Evolutionary conservation across 805 yeast species (phyloP).

Genomic region (Priceomyces medius): DNA sequence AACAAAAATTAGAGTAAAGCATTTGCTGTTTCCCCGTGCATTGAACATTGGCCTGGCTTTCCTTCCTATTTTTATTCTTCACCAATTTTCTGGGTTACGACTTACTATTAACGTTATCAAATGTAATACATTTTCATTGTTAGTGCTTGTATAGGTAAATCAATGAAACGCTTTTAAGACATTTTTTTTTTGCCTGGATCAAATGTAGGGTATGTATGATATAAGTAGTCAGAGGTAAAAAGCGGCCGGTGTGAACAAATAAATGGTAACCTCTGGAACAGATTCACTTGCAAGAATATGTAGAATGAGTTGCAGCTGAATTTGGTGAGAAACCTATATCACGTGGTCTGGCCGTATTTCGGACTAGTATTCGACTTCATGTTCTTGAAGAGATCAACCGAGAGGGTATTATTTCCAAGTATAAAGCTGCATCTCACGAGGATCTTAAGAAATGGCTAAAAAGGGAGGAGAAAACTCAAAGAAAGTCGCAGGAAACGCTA

Average conservation of each 20-base stretch:
- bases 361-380: slow-evolving; percentile 1
- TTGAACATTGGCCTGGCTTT: neutral
- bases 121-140: neutral
- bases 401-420: too few relatives aligned
- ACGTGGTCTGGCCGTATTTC: slow-evolving; percentile 3
- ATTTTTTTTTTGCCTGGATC: too few relatives aligned
- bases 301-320: too few relatives aligned
- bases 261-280: too few relatives aligned
- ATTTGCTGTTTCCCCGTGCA: slow-evolving; percentile 3
- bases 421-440: too few relatives aligned
- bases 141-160: neutral
- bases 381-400: neutral
- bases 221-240: too few relatives aligned
- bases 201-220: too few relatives aligned
- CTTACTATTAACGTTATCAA: neutral
- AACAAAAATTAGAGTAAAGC: slow-evolving; percentile 16
- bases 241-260: too few relatives aligned
- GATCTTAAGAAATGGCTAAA: slow-evolving; percentile 42
- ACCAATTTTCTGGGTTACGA: slow-evolving; percentile 1
- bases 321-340: too few relatives aligned
- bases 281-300: too few relatives aligned
- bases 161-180: neutral
- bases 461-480: slow-evolving; percentile 50
- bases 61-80: neutral
- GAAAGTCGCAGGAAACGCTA: slow-evolving; percentile 64